Conservation (phyloP, 495 filamentous ascomycete species). For the Penicillium ochrochloron region DNA sequence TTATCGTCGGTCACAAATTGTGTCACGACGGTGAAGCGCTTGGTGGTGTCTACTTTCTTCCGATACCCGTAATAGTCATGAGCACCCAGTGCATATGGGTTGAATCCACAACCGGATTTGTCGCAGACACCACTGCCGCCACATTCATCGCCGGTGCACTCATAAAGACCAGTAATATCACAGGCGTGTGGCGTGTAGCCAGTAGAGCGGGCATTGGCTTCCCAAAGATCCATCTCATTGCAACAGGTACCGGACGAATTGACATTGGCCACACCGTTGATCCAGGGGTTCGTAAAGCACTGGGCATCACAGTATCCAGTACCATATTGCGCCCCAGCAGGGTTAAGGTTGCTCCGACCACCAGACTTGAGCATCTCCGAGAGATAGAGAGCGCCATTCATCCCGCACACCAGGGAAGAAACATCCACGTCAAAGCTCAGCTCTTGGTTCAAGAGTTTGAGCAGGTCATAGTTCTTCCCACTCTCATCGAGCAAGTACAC, state of each 20-base stretch:
- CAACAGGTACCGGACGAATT: constrained; percentile 56
- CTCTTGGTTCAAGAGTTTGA: constrained; percentile 62
- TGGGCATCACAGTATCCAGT: constrained; percentile 76
- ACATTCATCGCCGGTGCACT: constrained; percentile 55
- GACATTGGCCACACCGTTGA: constrained; percentile 62
- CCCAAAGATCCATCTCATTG: constrained; percentile 68
- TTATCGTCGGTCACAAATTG: constrained; percentile 63
- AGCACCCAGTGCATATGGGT: constrained; percentile 63
- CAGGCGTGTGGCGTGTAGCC: constrained; percentile 63
- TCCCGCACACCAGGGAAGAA: constrained; percentile 63
- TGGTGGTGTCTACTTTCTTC: constrained; percentile 60
- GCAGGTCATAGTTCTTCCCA: constrained; percentile 61
- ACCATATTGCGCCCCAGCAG: constrained; percentile 66
- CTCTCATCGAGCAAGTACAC: constrained; percentile 62
- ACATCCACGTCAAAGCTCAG: constrained; percentile 68
- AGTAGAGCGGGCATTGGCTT: constrained; percentile 63
- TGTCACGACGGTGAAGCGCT: constrained; percentile 67
- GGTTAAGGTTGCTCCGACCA: constrained; percentile 58
- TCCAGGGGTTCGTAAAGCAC: constrained; percentile 59
- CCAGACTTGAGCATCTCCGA: constrained; percentile 64
- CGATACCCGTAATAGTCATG: constrained; percentile 58
- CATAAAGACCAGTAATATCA: constrained; percentile 45
- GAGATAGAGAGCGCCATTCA: constrained; percentile 72
- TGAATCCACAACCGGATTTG: constrained; percentile 67
- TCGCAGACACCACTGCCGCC: constrained; percentile 62